Evolutionary conservation across 371 early-diverging fungal species (phyloP).

Genomic region (Chytridium lagenaria): DNA sequence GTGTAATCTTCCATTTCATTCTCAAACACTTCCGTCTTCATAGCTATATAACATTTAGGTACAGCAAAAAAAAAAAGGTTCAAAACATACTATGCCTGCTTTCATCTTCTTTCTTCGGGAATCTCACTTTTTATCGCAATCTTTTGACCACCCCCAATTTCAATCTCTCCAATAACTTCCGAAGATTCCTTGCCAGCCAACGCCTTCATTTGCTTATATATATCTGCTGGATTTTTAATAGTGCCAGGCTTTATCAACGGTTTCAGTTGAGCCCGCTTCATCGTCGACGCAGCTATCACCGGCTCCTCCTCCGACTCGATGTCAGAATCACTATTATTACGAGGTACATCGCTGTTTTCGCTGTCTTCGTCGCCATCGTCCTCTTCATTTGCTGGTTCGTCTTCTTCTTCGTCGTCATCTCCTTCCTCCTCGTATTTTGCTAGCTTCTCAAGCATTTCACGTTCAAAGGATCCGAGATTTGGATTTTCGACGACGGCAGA

Average conservation of each 20-base stretch:
- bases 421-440: slow-evolving; percentile 66
- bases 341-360: slow-evolving; percentile 13
- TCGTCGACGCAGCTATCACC: slow-evolving; percentile 30
- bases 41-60: too few species aligned
- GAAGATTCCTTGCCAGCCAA: not conserved
- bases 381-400: slow-evolving; percentile 8
- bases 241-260: not conserved
- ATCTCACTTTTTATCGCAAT: too few species aligned
- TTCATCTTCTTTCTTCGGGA: too few species aligned
- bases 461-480: slow-evolving; percentile 41
- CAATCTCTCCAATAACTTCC: not conserved
- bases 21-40: slow-evolving; percentile 30
- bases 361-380: slow-evolving; percentile 15
- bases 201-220: slow-evolving; percentile 28
- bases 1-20: slow-evolving; percentile 16
- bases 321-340: too few species aligned
- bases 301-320: slow-evolving; percentile 36
- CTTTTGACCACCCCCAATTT: too few species aligned
- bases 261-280: not conserved
- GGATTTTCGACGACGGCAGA: too few species aligned
- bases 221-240: slow-evolving; percentile 36
- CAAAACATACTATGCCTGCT: too few species aligned
- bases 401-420: slow-evolving; percentile 49
- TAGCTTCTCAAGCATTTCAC: slow-evolving; percentile 57
- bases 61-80: too few species aligned